These are phyloP conservation scores for Xylaria castorea DNA, from an alignment of 495 filamentous ascomycete genomes.

Conservation along the genomic window DNA sequence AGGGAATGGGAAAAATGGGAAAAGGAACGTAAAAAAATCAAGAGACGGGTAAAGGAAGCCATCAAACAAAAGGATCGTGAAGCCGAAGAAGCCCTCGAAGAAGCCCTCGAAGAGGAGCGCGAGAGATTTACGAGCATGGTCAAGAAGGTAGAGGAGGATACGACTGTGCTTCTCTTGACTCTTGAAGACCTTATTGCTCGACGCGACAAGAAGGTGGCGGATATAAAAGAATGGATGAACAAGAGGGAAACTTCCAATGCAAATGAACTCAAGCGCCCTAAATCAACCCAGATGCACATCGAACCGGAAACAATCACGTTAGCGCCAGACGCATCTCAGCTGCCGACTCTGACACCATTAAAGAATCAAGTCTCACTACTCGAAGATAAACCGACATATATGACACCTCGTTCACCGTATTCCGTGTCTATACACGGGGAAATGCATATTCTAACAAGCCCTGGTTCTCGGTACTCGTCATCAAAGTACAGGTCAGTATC, in stretches of 20 bases:
- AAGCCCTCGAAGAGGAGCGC: too few relatives aligned
- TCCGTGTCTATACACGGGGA: neutral
- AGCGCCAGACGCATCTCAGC: neutral
- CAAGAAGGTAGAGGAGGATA: neutral
- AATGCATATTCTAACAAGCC: neutral
- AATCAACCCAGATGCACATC: neutral
- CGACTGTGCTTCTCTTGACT: neutral
- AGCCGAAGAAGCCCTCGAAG: slow-evolving; percentile 7
- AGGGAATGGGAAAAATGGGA: slow-evolving; percentile 30
- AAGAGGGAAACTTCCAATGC: neutral
- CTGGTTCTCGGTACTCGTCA: neutral
- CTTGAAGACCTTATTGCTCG: neutral
- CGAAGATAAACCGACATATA: neutral
- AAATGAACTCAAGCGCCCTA: neutral
- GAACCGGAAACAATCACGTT: neutral
- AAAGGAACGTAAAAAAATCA: slow-evolving; percentile 31
- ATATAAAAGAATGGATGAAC: neutral
- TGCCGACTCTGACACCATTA: neutral
- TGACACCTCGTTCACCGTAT: neutral
- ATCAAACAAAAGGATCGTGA: slow-evolving; percentile 30
- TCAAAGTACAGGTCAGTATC: too few relatives aligned
- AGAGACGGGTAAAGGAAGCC: slow-evolving; percentile 33
- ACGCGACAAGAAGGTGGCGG: neutral
- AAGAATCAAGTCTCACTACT: neutral
- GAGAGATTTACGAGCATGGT: slow-evolving; percentile 8